These are phyloP conservation scores for Chaetomium sp. DNA, from an alignment of 2,329 filamentous ascomycete species.

Conservation along the genomic window DNA sequence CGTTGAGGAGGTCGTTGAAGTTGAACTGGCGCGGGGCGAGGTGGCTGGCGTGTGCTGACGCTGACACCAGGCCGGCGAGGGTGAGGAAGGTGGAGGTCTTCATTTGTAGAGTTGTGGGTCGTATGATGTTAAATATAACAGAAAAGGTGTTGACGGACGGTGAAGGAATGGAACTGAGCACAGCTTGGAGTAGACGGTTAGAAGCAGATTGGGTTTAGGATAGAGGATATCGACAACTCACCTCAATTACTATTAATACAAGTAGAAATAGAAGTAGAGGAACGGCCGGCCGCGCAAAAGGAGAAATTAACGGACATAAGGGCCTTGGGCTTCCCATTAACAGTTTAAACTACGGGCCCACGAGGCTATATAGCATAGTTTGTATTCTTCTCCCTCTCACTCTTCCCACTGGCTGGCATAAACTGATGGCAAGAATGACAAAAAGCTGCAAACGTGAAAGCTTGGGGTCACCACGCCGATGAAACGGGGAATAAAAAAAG, in stretches of 20 bases:
- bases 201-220: background rate
- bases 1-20: slow-evolving; percentile 8
- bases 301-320: background rate
- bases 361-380: background rate
- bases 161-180: background rate
- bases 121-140: too few species aligned
- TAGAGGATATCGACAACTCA: background rate
- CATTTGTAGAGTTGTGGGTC: slow-evolving; percentile 15
- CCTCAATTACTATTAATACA: background rate
- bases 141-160: too few species aligned
- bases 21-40: slow-evolving; percentile 2
- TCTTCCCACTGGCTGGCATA: too few species aligned
- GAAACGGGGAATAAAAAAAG: slow-evolving; percentile 10
- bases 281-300: background rate
- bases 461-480: slow-evolving; percentile 1
- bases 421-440: background rate
- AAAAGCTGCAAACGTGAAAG: too few species aligned
- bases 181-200: background rate
- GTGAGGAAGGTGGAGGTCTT: slow-evolving; percentile 22
- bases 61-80: slow-evolving; percentile 27
- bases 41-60: slow-evolving; percentile 12
- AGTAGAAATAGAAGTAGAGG: background rate
- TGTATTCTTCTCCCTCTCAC: background rate
- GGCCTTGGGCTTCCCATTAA: background rate
- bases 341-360: too few species aligned